phyloP scores from a whole-genome alignment of 106 monocot genomes.

The Dendrobium nobile region DNA sequence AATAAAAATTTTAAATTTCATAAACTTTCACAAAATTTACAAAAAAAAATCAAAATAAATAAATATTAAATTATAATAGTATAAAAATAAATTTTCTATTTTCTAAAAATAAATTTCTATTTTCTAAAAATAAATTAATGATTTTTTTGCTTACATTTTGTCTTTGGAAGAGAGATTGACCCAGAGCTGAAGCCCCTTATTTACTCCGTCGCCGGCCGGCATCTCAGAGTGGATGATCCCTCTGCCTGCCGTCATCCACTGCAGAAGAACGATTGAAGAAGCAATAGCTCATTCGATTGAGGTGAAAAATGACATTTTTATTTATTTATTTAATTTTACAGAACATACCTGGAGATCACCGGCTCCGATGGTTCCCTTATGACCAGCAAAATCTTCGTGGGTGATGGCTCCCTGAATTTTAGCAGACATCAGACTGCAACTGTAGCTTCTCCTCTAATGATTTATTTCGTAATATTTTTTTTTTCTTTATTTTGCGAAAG shows the following conservation, averaged over 20 bases:
- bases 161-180: constrained; percentile 74
- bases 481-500: neutral
- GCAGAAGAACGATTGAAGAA: neutral
- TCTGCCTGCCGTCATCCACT: constrained; percentile 82
- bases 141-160: constrained; percentile 42
- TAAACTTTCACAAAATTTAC: too few species aligned
- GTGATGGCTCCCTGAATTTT: constrained; percentile 50
- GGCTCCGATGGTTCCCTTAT: constrained; percentile 58
- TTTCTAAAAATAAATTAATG: neutral
- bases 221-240: constrained; percentile 75
- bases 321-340: neutral
- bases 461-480: too few species aligned
- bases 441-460: too few species aligned
- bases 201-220: constrained; percentile 34
- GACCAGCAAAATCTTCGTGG: constrained; percentile 74
- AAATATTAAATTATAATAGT: too few species aligned
- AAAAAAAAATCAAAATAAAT: too few species aligned
- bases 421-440: neutral
- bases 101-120: too few species aligned
- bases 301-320: too few species aligned
- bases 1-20: too few species aligned
- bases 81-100: too few species aligned
- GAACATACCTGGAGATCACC: constrained; percentile 67
- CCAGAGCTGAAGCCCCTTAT: constrained; percentile 76
- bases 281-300: neutral